phyloP scores from a whole-genome alignment of 2,329 filamentous ascomycete genomes.

The Ophiostoma angusticollis region DNA sequence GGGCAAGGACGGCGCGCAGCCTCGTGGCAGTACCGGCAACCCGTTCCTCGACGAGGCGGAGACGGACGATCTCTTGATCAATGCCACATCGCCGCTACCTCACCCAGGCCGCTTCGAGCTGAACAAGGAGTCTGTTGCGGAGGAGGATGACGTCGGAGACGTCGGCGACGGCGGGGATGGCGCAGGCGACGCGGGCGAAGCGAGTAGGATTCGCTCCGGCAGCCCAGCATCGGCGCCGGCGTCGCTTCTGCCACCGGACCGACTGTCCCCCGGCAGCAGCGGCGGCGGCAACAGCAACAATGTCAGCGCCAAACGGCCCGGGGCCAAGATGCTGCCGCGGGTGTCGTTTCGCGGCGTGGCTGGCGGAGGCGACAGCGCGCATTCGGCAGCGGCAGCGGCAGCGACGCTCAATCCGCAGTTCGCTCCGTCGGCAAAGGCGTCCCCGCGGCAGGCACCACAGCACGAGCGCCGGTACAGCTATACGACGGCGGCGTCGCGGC shows the following conservation, averaged over 20 bases:
- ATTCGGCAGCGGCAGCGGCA: constrained; percentile 1
- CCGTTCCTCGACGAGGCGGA: constrained; percentile 18
- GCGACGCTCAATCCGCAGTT: constrained; percentile 14
- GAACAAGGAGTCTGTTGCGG: constrained; percentile 30
- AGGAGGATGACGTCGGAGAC: constrained; percentile 21
- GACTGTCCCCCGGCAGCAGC: background rate
- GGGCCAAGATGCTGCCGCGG: background rate
- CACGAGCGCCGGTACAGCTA: constrained; percentile 43
- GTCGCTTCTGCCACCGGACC: background rate
- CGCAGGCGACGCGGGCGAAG: too few relatives aligned
- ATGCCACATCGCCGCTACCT: constrained; percentile 51
- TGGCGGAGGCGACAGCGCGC: too few relatives aligned
- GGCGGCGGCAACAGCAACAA: background rate
- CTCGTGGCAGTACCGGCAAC: background rate
- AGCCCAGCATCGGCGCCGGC: background rate
- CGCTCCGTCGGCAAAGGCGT: constrained; percentile 23
- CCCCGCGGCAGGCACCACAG: constrained; percentile 31
- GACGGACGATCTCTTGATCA: constrained; percentile 55
- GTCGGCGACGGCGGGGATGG: constrained; percentile 6
- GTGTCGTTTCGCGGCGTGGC: too few relatives aligned
- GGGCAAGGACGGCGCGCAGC: constrained; percentile 18
- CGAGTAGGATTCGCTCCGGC: too few relatives aligned
- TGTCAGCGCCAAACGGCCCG: background rate
- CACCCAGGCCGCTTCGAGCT: constrained; percentile 67
- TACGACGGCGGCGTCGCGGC: constrained; percentile 33